phyloP scores from a whole-genome alignment of 1,139 yeast genomes.

The Protomyces pachydermus region DNA sequence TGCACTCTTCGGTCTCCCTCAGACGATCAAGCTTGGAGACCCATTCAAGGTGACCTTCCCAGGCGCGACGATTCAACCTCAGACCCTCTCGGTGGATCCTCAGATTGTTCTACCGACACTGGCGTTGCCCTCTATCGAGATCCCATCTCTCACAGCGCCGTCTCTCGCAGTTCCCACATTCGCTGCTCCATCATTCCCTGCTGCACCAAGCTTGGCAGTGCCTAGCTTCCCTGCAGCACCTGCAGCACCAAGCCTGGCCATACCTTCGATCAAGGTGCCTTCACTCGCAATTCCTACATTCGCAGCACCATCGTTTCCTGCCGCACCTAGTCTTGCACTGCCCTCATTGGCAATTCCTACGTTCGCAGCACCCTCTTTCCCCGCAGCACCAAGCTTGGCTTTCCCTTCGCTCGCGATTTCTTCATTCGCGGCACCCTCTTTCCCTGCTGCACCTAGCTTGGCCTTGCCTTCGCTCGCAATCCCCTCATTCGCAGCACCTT shows the following conservation, averaged over 20 bases:
- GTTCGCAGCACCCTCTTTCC: neutral
- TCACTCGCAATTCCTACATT: neutral
- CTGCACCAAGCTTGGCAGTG: neutral
- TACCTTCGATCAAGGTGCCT: neutral
- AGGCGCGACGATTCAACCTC: neutral
- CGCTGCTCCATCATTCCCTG: neutral
- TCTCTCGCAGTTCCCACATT: neutral
- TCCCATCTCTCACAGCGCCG: neutral
- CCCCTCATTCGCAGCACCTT: neutral
- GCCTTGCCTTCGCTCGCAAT: neutral
- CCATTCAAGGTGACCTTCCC: neutral
- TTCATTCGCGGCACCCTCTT: neutral
- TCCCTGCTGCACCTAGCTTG: conserved; percentile 2
- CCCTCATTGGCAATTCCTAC: neutral
- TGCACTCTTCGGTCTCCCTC: neutral
- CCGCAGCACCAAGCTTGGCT: neutral
- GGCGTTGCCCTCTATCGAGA: neutral
- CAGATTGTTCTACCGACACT: neutral
- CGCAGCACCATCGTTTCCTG: conserved; percentile 3
- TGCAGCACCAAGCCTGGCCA: neutral
- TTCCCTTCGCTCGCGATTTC: neutral
- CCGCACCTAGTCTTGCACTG: neutral
- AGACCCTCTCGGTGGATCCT: neutral
- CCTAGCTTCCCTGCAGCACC: neutral
- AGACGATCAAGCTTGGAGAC: neutral